Base-by-base conservation (phyloP, 2,329 filamentous ascomycete genomes). In the Trichoderma hamatum region DNA sequence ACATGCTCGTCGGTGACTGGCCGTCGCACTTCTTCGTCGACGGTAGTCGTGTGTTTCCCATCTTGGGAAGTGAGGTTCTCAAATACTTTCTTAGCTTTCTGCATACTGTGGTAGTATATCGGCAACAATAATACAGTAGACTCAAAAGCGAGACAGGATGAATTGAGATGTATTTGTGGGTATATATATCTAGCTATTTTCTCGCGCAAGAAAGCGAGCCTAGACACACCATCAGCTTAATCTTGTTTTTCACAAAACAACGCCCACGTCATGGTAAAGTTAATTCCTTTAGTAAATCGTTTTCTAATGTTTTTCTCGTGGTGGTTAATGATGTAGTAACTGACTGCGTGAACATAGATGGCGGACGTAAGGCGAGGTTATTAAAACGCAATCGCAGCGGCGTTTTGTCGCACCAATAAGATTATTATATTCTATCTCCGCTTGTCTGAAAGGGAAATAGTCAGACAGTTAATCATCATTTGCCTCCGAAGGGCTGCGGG, bases 31-130 rank as follows among this genome's bases (percentile, higher is more conserved):
- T 84, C 84, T 78, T 92, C 88, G 71, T 92, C 86, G 4, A 93
- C 88, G 16, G 86, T 89, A n/a, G 90, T 92, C 74, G 90, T 87
- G 73, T 91, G 85, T 72, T 91, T 86, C 69, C 89, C 89, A 68
- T 87, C 82, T 73, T 85, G 84, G 76, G 79, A 82, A 73, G 90
- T 84, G 81, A 92, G 89, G 75, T 85, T 84, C 58, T 81, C 80
- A 74, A 92, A 84, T 70, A 85, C 86, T 74, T 84, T 82, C 82
- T 89, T 91, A 49, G 89, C 88, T 76, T 87, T 88, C 19, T 91
- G 84, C 89, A 91, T 90, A 73, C 28, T 84, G 56, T 28, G n/a
- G 1, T 9, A 9, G 9, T 62, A 6, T 36, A 13, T 52, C 16
- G 16, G 46, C 10, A 49, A 13, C 11, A 16, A 32, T 32, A n/a